A percentile compares a stretch with the other conserved stretches of the same genome.
Conservation (phyloP, 164 flowering plant genomes). For the Kingdonia uniflora region DNA sequence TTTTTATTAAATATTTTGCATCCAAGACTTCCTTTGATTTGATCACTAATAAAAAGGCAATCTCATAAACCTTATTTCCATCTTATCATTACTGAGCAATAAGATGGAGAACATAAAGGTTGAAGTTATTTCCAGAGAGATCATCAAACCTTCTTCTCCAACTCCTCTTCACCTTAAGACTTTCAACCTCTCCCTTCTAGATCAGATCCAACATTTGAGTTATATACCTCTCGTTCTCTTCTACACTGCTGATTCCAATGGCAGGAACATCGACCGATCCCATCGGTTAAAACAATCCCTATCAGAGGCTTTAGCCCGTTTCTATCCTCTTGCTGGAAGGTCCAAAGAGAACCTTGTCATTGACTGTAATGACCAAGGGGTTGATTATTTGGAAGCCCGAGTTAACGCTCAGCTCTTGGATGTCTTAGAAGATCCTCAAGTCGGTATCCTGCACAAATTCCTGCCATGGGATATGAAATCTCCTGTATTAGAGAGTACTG, state of each 20-base stretch:
- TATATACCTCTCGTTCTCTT: slow-evolving; percentile 10
- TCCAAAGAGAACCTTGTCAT: not conserved
- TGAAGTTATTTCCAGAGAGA: slow-evolving; percentile 6
- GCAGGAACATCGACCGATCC: not conserved
- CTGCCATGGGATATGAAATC: slow-evolving; percentile 13
- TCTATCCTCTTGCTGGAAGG: slow-evolving; percentile 5
- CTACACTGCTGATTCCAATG: slow-evolving; percentile 1
- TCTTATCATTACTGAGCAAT: too few relatives aligned
- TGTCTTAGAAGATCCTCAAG: not conserved
- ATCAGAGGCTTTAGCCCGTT: not conserved
- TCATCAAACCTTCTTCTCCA: slow-evolving; percentile 16
- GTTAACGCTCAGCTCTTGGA: slow-evolving; percentile 1
- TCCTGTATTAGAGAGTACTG: not conserved
- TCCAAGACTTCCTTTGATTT: too few relatives aligned
- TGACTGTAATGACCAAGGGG: slow-evolving; percentile 5
- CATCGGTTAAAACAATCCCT: not conserved
- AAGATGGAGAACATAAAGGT: not conserved
- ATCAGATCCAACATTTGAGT: slow-evolving; percentile 7
- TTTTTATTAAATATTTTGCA: too few relatives aligned
- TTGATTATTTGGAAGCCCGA: slow-evolving; percentile 3
- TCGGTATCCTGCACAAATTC: not conserved
- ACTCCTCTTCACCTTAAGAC: slow-evolving; percentile 14
- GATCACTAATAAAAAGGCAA: too few relatives aligned
- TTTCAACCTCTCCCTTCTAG: slow-evolving; percentile 11
- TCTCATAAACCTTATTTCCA: too few relatives aligned